These are phyloP conservation scores for Neoboletus magnificus DNA, from an alignment of 768 basidiomycete species.

Conservation along the genomic window DNA sequence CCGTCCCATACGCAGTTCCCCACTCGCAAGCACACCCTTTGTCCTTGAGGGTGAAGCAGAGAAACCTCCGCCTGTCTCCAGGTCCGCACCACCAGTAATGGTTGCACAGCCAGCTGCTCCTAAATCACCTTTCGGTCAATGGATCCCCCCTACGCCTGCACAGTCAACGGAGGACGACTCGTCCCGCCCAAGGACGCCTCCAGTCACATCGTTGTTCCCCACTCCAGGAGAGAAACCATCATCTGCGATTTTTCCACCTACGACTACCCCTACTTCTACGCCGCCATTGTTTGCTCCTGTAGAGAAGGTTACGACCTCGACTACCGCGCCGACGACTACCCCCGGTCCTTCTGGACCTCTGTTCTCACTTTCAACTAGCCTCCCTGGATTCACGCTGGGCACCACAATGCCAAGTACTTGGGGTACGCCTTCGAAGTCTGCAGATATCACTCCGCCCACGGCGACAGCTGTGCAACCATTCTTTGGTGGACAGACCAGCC, in stretches of 20 bases:
- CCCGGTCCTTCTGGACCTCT: constrained; percentile 6
- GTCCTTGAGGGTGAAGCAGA: constrained; percentile 40
- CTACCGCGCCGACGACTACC: constrained; percentile 2
- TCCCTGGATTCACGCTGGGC: constrained; percentile 9
- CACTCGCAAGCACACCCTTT: constrained; percentile 56
- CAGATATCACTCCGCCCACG: background rate
- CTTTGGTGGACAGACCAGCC: constrained; percentile 12
- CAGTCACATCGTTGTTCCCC: constrained; percentile 37
- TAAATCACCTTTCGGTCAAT: constrained; percentile 36
- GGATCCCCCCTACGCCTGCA: constrained; percentile 20
- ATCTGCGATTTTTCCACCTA: constrained; percentile 4
- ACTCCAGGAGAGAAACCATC: constrained; percentile 9
- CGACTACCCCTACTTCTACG: background rate
- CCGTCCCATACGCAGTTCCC: constrained; percentile 73
- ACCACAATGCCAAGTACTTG: constrained; percentile 1
- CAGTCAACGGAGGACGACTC: constrained; percentile 22
- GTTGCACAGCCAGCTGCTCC: constrained; percentile 39
- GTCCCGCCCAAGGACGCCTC: constrained; percentile 48
- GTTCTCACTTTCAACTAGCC: constrained; percentile 6
- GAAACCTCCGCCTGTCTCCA: constrained; percentile 11
- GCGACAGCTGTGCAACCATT: constrained; percentile 2
- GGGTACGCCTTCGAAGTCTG: constrained; percentile 5
- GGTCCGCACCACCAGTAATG: constrained; percentile 17
- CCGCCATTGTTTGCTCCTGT: background rate
- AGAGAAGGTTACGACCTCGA: background rate